Conservation (phyloP, 169 alveolate genomes). For the Pseudocohnilembus persalinus region DNA sequence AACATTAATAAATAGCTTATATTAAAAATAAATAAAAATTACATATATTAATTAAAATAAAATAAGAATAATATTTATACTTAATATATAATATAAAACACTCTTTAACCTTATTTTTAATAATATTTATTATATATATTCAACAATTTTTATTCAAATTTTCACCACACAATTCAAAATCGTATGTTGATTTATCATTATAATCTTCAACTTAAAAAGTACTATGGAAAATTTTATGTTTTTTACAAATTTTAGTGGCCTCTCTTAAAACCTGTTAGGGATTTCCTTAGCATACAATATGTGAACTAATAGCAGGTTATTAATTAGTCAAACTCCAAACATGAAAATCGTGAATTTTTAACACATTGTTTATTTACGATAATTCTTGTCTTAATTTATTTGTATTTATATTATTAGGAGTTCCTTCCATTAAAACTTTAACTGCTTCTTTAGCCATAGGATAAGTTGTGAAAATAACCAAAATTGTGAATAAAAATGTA, state of each 20-base stretch:
- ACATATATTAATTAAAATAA: too few species aligned
- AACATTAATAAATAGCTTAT: too few species aligned
- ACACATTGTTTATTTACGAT: conserved; percentile 81
- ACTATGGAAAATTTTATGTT: conserved; percentile 22
- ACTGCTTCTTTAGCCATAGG: conserved; percentile 90
- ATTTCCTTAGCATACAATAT: conserved; percentile 62
- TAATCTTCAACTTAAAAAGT: conserved; percentile 30
- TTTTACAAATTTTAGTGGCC: conserved; percentile 25
- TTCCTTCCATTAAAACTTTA: conserved; percentile 94
- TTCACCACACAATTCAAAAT: conserved; percentile 8
- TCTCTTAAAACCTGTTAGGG: conserved; percentile 13
- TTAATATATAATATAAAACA: too few species aligned
- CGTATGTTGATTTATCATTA: not conserved
- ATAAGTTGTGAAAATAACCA: conserved; percentile 93
- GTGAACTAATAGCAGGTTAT: conserved; percentile 90
- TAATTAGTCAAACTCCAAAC: conserved; percentile 95
- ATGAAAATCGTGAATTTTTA: conserved; percentile 94
- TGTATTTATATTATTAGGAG: conserved; percentile 89
- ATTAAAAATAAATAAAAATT: too few species aligned
- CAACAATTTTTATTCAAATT: not conserved
- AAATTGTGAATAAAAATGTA: conserved; percentile 90
- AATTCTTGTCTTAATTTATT: conserved; percentile 82
- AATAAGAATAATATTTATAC: too few species aligned
- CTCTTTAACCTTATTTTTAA: too few species aligned
- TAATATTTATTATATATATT: too few species aligned